Conservation (phyloP, 805 yeast species). For the Saturnispora mendoncae region DNA sequence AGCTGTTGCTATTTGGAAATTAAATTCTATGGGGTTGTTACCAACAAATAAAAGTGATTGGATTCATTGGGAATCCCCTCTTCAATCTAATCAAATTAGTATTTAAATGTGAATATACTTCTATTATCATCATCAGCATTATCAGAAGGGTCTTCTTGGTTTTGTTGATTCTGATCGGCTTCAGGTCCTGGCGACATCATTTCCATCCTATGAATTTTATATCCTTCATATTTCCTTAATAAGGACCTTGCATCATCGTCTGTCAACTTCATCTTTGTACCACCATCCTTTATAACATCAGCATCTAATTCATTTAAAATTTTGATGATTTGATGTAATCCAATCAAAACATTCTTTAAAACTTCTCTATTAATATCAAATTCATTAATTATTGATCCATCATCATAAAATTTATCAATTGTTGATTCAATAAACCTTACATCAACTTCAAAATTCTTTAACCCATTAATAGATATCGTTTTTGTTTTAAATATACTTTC, state of each 20-base stretch:
- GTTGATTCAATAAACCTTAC: constrained; percentile 59
- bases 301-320: constrained; percentile 55
- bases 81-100: constrained; percentile 20
- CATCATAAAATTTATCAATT: constrained; percentile 9
- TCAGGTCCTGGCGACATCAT: constrained; percentile 5
- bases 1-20: constrained; percentile 75
- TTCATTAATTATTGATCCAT: constrained; percentile 5
- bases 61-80: constrained; percentile 70
- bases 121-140: constrained; percentile 14
- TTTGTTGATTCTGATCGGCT: constrained; percentile 1
- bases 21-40: constrained; percentile 80
- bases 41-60: constrained; percentile 87
- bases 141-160: neutral
- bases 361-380: constrained; percentile 14
- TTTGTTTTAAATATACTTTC: constrained; percentile 47
- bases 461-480: constrained; percentile 51
- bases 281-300: constrained; percentile 41
- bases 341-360: constrained; percentile 50
- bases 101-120: constrained; percentile 21
- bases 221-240: constrained; percentile 43
- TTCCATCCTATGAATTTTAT: constrained; percentile 16
- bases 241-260: constrained; percentile 61
- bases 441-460: constrained; percentile 70
- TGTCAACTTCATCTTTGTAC: constrained; percentile 23
- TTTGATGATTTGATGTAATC: constrained; percentile 71